phyloP scores from a whole-genome alignment of 75 land plant genomes.

The Azolla pinnata region DNA sequence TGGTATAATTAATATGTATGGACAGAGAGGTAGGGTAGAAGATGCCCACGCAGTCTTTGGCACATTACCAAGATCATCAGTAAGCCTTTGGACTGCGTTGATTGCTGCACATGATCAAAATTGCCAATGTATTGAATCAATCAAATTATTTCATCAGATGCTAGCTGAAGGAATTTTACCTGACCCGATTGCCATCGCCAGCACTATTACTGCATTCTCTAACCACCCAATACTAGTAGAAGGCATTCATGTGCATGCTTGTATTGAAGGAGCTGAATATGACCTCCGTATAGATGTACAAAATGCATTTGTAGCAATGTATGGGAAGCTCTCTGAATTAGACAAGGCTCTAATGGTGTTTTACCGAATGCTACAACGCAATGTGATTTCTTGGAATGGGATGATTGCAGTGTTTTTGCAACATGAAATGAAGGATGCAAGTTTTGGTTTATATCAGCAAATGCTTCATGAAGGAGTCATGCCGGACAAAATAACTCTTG shows the following conservation, averaged over 20 bases:
- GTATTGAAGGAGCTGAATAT: constrained; percentile 8
- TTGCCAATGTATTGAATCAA: too few relatives aligned
- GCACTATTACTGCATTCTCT: background rate
- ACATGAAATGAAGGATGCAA: background rate
- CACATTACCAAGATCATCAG: too few relatives aligned
- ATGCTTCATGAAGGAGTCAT: background rate
- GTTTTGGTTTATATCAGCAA: background rate
- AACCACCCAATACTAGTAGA: background rate
- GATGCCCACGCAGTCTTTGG: too few relatives aligned
- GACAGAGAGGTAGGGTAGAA: too few relatives aligned
- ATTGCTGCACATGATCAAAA: too few relatives aligned
- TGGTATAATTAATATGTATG: too few relatives aligned
- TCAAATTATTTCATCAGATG: too few relatives aligned
- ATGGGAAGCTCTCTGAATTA: constrained; percentile 5
- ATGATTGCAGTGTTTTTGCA: constrained; percentile 1
- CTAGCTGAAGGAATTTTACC: constrained; percentile 15
- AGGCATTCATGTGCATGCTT: constrained; percentile 1
- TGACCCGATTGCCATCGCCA: background rate
- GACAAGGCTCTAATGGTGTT: background rate
- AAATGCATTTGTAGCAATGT: constrained; percentile 18
- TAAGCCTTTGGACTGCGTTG: too few relatives aligned
- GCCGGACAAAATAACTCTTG: constrained; percentile 10
- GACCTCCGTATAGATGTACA: constrained; percentile 12
- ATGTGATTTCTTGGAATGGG: background rate
- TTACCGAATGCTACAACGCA: background rate